phyloP scores from a whole-genome alignment of 2,329 filamentous ascomycete species.

The Monilinia aucupariae region DNA sequence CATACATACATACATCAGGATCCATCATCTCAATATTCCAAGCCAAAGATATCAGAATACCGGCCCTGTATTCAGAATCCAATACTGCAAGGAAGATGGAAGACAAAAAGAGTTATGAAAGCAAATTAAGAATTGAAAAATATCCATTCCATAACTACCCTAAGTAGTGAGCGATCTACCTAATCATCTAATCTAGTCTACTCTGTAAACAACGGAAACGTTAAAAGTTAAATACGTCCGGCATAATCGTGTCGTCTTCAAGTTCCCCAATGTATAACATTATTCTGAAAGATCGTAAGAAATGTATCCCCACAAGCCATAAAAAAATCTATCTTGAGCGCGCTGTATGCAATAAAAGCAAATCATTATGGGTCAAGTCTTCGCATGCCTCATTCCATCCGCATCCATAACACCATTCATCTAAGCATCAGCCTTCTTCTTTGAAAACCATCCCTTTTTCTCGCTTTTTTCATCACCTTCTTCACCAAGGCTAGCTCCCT shows the following conservation, averaged over 20 bases:
- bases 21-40: no score
- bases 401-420: not conserved
- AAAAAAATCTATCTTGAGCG: not conserved
- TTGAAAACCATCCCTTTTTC: conserved; percentile 12
- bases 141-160: no score
- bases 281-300: not conserved
- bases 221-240: not conserved
- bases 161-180: no score
- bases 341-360: not conserved
- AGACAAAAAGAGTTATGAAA: no score
- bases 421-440: conserved; percentile 10
- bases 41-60: no score
- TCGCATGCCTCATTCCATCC: not conserved
- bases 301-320: not conserved
- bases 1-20: no score
- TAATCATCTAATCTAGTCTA: no score
- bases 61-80: no score
- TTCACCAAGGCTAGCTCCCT: conserved; percentile 33
- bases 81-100: no score
- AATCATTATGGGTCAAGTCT: not conserved
- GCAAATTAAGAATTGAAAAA: no score
- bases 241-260: not conserved
- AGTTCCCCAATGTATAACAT: not conserved
- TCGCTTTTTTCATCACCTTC: not conserved
- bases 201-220: no score